phyloP scores from a whole-genome alignment of 2,329 filamentous ascomycete species.

The Cordyceps fumosorosea region DNA sequence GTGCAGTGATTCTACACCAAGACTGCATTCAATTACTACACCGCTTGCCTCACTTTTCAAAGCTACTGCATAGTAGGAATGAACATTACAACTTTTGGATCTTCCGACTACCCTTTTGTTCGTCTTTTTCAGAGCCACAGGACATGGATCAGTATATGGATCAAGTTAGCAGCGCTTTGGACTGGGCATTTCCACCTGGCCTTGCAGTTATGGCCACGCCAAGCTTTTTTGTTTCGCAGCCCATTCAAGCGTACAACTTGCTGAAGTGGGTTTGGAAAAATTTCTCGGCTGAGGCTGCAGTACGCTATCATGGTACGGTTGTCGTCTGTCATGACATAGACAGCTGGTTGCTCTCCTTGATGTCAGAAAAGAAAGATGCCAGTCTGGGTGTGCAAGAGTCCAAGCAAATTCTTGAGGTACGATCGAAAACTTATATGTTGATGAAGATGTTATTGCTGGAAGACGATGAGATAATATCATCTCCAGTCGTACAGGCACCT shows the following conservation, averaged over 20 bases:
- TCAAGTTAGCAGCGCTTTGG: slow-evolving; percentile 19
- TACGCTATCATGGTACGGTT: slow-evolving; percentile 20
- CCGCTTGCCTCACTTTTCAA: slow-evolving; percentile 31
- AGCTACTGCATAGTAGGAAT: slow-evolving; percentile 25
- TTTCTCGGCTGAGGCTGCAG: slow-evolving; percentile 14
- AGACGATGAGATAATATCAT: neutral
- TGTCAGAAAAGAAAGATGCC: slow-evolving; percentile 16
- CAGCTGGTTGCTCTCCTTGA: slow-evolving; percentile 25
- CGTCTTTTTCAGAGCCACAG: neutral
- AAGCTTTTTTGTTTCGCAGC: slow-evolving; percentile 35
- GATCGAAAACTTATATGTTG: slow-evolving; percentile 6
- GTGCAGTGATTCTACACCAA: slow-evolving; percentile 41
- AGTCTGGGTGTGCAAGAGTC: neutral
- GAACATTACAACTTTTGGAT: slow-evolving; percentile 32
- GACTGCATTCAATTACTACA: slow-evolving; percentile 30
- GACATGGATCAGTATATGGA: slow-evolving; percentile 13
- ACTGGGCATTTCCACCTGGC: slow-evolving; percentile 26
- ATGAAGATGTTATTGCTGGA: neutral
- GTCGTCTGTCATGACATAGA: slow-evolving; percentile 24
- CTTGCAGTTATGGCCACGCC: slow-evolving; percentile 33
- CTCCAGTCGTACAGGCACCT: slow-evolving; percentile 40
- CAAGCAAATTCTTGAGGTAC: neutral
- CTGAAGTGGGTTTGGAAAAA: slow-evolving; percentile 30
- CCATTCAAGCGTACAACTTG: slow-evolving; percentile 27
- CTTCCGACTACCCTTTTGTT: slow-evolving; percentile 22